Conservation (phyloP, 139 green algal genomes). For the Chlamydomonas sphaeroides region DNA sequence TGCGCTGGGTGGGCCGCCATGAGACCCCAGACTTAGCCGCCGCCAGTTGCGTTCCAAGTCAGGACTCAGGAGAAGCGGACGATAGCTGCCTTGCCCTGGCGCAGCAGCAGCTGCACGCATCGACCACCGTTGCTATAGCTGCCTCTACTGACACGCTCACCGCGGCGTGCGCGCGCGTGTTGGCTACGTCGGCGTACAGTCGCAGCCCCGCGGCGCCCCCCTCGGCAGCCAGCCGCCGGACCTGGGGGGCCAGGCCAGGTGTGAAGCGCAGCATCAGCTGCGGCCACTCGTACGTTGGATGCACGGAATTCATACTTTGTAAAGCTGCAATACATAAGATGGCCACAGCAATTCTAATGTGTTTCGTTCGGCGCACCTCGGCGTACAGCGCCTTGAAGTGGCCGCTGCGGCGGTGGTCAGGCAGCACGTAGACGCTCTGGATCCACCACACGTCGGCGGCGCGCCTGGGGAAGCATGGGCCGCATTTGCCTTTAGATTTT, state of each 20-base stretch:
- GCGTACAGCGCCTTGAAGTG: constrained; percentile 59
- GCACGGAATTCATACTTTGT: too few species aligned
- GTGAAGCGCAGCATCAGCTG: too few species aligned
- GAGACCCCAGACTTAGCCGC: not conserved
- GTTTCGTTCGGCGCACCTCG: too few species aligned
- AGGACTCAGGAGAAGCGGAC: too few species aligned
- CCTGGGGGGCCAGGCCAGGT: too few species aligned
- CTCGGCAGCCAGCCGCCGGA: constrained; percentile 16
- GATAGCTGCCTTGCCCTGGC: not conserved
- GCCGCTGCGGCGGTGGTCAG: constrained; percentile 41
- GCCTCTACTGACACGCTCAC: constrained; percentile 23
- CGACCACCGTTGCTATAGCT: not conserved
- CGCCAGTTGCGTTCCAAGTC: too few species aligned
- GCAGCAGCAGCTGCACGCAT: not conserved
- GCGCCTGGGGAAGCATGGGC: too few species aligned
- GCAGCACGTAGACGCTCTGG: constrained; percentile 64
- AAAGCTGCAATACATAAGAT: too few species aligned
- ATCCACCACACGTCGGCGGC: constrained; percentile 69
- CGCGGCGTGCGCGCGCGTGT: constrained; percentile 54
- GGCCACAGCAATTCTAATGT: too few species aligned
- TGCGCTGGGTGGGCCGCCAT: too few species aligned
- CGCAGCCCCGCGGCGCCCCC: constrained; percentile 57
- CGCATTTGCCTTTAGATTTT: too few species aligned
- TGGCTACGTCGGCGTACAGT: constrained; percentile 65
- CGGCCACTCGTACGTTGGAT: too few species aligned